Base-by-base conservation (phyloP, 2,329 filamentous ascomycete genomes). In the Graphilbum fragrans region DNA sequence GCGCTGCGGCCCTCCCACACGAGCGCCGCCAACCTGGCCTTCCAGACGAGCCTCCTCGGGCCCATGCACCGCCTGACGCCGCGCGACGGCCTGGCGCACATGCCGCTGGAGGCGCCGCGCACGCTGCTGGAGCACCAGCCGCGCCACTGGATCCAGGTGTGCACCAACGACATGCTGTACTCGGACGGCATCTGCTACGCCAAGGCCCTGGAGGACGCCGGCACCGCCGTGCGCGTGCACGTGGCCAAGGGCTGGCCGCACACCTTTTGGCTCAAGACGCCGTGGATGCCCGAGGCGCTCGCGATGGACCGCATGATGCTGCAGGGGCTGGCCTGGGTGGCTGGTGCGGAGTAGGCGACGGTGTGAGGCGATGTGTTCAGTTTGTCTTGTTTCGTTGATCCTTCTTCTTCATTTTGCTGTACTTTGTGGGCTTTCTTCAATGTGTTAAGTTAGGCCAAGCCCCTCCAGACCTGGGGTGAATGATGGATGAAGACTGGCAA, bases 151-250 rank as follows among this genome's bases (percentile, higher is more conserved):
- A 59, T 72, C 16, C 69, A 72, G 54, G 53, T 70, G 5, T 64
- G 62, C 44, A 66, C 64, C 9, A 72, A 72, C 40, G 69, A 73
- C 46, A 60, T 63, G 33, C 58, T 70, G 45, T 71, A 70, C 52
- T 67, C 64, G 18, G 69, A 72, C 50, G 68, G 69, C 10, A 46
- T 67, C 9, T 72, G 67, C 47, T 70, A 70, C 49, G 67, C 62
- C 4, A 62, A 62, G 50, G 51, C 58, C 3, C 50, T 72, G 44
- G 55, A 52, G 33, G 52, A 57, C 12, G 59, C 56, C 4, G 63
- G 62, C 11, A 57, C 62, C 1, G 57, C 63, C 12, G 62, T 69
- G 0, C 57, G 51, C 42, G 50, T 67, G 7, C 59, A 65, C 47
- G 57, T 70, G 2, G 57, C 68, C 22, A 45, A 50, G 41, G 67